Evolutionary conservation across 805 yeast genomes (phyloP), one percentile per base, ranked within the genome.

Genomic region (Naumovozyma castellii): DNA sequence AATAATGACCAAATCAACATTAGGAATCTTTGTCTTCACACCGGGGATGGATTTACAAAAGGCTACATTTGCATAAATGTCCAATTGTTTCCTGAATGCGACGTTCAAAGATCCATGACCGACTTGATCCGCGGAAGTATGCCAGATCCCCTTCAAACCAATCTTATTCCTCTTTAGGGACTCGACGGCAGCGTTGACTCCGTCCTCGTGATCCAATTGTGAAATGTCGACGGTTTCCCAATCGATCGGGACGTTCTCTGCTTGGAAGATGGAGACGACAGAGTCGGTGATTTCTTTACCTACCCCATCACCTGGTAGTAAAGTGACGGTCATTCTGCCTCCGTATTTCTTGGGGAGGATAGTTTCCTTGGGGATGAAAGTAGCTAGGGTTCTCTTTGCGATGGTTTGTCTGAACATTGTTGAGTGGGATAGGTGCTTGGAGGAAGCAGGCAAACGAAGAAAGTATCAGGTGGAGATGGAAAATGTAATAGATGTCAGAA

Each of bases 271-370:
- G 51, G 85, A 76, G 65, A 83, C 80, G 45, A 90, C 98, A 18
- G 97, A 83, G 64, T 84, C 90, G 43, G 97, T 82, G 62, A 88
- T 84, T 71, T 88, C 96, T 60, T 80, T 81, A 66, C 98, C 98
- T 51, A 88, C 83, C 76, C 97, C 97, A 62, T 90, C 98, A 68
- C 98, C 96, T 43, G 97, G 97, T 54, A 90, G 81, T 63, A 90
- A 73, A 37, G 98, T 90, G 43, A 92, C 96, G 39, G 90, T 84
- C 73, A 77, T 88, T 62, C 80, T 80, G 47, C 96, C 95, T 53
- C 97, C 97, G 69, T 85, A 87, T 68, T 84, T 83, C 71, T 85
- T 85, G 57, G 95, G 94, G 57, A 84, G 71, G 48, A 74, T 73
- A 44, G 73, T 56, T 61, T 77, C 83, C 40, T 81, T 72, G 41